phyloP scores from a whole-genome alignment of 148 eudicot genomes.

The Diospyros kaki region DNA sequence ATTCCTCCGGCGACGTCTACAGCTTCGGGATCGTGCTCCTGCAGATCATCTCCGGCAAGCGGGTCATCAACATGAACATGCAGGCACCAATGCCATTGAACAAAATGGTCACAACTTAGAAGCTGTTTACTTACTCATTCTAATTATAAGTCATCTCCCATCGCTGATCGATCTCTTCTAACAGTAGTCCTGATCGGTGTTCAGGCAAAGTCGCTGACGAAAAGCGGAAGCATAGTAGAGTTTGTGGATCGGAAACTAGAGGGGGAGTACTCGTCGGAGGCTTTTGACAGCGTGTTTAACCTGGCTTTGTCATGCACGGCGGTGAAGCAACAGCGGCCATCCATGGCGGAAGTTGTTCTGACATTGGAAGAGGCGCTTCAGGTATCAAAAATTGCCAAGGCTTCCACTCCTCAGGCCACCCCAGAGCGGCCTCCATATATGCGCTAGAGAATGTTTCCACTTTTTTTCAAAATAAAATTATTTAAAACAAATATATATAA shows the following conservation, averaged over 20 bases:
- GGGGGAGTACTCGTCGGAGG: conserved; percentile 31
- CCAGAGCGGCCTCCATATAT: conserved; percentile 14
- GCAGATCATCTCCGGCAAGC: conserved; percentile 38
- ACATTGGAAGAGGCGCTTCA: conserved; percentile 29
- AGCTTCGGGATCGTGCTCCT: conserved; percentile 41
- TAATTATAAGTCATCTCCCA: no score
- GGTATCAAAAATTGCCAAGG: conserved; percentile 20
- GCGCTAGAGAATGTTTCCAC: not conserved
- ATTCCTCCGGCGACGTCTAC: conserved; percentile 33
- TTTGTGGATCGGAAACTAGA: conserved; percentile 37
- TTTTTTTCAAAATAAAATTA: not conserved
- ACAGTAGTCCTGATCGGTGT: not conserved
- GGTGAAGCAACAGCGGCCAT: conserved; percentile 22
- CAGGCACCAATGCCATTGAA: conserved; percentile 23
- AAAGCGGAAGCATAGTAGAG: conserved; percentile 14
- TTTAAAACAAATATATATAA: no score
- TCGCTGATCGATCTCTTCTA: not conserved
- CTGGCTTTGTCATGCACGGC: conserved; percentile 33
- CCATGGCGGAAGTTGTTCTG: conserved; percentile 29
- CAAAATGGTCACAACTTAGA: conserved; percentile 18
- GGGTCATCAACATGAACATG: conserved; percentile 28
- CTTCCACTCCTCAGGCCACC: conserved; percentile 15
- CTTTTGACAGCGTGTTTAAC: conserved; percentile 22
- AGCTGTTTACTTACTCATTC: not conserved
- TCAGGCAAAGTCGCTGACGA: conserved; percentile 34